Base-by-base conservation (phyloP, 495 filamentous ascomycete genomes). In the Penicillium arizonense region DNA sequence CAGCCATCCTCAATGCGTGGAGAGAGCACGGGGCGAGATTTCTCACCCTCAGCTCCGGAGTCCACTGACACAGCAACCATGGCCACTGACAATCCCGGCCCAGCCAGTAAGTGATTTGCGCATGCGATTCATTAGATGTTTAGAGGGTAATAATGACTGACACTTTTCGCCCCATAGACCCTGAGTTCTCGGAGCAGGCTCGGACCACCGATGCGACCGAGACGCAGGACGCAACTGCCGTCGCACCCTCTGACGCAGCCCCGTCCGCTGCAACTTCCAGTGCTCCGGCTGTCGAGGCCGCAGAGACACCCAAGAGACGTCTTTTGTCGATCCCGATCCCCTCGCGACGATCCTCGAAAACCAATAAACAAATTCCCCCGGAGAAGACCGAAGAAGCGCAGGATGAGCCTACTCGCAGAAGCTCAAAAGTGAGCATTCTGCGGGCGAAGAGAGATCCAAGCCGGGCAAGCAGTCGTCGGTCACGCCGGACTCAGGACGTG, bases 391-490 rank as follows among this genome's bases (percentile, higher is more conserved):
- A 87, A 43, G 82, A 82, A 42, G 79, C 78, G 32, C 82, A 77
- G 54, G 84, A 88, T 60, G 79, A 69, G 78, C 85, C 64, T 74
- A 78, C 62, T 73, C 81, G 62, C 74, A 77, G 76, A 73, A 80
- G 68, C 77, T 83, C 90, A 43, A 89, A 83, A 69, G 78, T 82
- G 53, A 91, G 87, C 69, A 82, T 90, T 53, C 76, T 86, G 30
- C 84, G 80, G 49, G 77, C 79, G 59, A 78, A 82, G 59, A 79
- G 85, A 55, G 86, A 88, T 69, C 82, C 84, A 43, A 92, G 86
- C 70, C 80, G 83, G 48, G 76, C 76, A 32, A 87, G 82, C 54
- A 88, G 82, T 67, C 78, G 82, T 59, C 70, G 74, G 40, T 80
- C 81, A 55, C 74, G 75, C 50, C 71, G 68, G 52, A 70, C 76